These are phyloP conservation scores for Globisporangium acanthophoron DNA, from an alignment of 352 stramenopile genomes.

Conservation along the genomic window DNA sequence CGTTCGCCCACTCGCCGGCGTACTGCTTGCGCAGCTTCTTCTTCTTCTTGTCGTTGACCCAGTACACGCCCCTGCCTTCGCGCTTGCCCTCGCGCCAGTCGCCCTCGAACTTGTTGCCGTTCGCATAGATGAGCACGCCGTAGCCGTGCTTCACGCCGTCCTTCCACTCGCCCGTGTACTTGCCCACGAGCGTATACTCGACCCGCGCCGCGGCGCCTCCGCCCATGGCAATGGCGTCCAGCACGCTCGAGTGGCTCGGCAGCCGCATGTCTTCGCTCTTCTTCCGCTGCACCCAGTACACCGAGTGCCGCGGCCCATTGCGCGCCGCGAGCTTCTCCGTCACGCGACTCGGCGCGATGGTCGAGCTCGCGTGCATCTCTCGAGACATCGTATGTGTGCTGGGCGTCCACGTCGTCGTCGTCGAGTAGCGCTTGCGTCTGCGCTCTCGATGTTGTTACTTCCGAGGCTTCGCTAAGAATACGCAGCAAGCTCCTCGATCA, in stretches of 20 bases:
- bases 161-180: constrained; percentile 93
- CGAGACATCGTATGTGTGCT: not conserved
- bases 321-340: constrained; percentile 48
- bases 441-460: no score
- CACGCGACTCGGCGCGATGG: constrained; percentile 33
- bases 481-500: no score
- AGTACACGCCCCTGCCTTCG: constrained; percentile 77
- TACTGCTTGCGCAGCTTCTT: constrained; percentile 76
- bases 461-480: no score
- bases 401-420: no score
- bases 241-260: constrained; percentile 25
- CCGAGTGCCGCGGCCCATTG: constrained; percentile 65
- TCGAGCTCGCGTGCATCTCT: constrained; percentile 5
- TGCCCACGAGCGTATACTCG: constrained; percentile 61
- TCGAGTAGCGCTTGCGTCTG: no score
- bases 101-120: constrained; percentile 90
- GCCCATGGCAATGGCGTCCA: constrained; percentile 21
- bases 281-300: constrained; percentile 75
- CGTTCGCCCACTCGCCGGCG: constrained; percentile 67
- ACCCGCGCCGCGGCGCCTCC: constrained; percentile 26
- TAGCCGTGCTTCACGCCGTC: constrained; percentile 91
- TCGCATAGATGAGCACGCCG: constrained; percentile 85
- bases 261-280: constrained; percentile 18
- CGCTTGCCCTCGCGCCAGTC: constrained; percentile 80
- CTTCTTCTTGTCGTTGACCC: constrained; percentile 65